Percentiles rank a stretch among this genome's conserved stretches.
Evolutionary conservation across 441 rosid genomes (phyloP).

Genomic region (Adansonia grandidieri): DNA sequence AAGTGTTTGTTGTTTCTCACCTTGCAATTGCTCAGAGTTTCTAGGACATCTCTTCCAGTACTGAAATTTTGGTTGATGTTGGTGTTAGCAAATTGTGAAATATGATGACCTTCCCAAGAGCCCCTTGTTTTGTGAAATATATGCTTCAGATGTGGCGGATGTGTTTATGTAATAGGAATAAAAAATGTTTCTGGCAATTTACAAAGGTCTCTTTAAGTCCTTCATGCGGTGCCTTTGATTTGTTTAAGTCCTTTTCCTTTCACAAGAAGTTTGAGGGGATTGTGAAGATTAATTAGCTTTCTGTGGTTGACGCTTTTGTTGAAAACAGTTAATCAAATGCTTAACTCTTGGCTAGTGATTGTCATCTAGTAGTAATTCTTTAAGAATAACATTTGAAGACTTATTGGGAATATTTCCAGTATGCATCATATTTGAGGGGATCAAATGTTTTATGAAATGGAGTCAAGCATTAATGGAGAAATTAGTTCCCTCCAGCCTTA

Average conservation of each 20-base stretch:
- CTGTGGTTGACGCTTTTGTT: background rate
- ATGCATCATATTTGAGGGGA: background rate
- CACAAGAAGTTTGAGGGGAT: background rate
- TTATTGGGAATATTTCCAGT: background rate
- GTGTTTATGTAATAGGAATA: background rate
- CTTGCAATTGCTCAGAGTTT: background rate
- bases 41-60: background rate
- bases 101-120: background rate
- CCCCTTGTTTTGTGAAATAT: background rate
- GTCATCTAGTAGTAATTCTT: slow-evolving; percentile 7
- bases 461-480: background rate
- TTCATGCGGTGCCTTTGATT: slow-evolving; percentile 1
- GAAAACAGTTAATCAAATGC: slow-evolving; percentile 8
- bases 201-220: background rate
- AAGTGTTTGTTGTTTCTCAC: background rate
- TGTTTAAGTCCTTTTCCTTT: slow-evolving; percentile 3
- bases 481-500: background rate
- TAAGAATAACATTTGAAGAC: background rate
- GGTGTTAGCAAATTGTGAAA: background rate
- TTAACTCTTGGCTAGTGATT: background rate
- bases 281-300: slow-evolving; percentile 12
- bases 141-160: background rate
- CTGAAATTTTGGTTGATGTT: slow-evolving; percentile 1
- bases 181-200: background rate
- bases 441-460: slow-evolving; percentile 1